Conservation (phyloP, 1,284 basidiomycete species). For the Omphalotus olearius region DNA sequence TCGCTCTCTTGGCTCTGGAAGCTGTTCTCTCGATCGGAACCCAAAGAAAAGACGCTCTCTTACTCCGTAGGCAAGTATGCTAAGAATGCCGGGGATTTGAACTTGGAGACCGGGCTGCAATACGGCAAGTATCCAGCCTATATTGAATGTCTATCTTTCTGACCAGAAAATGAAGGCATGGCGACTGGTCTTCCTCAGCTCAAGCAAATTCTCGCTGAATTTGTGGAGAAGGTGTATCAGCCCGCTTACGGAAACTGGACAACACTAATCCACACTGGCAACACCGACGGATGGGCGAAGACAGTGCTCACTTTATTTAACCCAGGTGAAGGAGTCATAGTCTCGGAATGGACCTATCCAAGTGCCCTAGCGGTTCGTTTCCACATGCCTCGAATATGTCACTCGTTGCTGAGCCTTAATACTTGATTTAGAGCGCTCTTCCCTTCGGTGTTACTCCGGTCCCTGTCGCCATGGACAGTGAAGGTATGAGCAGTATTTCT, state of each 20-base stretch:
- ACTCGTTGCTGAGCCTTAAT: background rate
- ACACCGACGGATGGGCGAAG: conserved; percentile 74
- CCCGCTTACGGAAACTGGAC: conserved; percentile 70
- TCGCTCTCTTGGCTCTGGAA: conserved; percentile 64
- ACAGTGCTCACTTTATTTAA: conserved; percentile 58
- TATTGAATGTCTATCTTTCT: background rate
- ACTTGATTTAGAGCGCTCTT: conserved; percentile 24
- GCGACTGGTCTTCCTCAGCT: conserved; percentile 52
- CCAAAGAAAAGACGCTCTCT: conserved; percentile 41
- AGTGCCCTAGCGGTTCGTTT: conserved; percentile 34
- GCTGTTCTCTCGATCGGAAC: conserved; percentile 43
- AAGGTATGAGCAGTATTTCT: conserved; percentile 64
- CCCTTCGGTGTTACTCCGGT: conserved; percentile 51
- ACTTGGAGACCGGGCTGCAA: conserved; percentile 68
- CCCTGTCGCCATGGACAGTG: conserved; percentile 66
- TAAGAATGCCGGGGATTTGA: conserved; percentile 44
- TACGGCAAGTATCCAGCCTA: conserved; percentile 35
- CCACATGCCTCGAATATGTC: background rate
- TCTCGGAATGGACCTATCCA: conserved; percentile 73
- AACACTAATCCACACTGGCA: conserved; percentile 64
- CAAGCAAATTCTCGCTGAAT: conserved; percentile 51
- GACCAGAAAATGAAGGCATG: conserved; percentile 29
- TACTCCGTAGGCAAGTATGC: conserved; percentile 64
- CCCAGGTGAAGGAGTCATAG: conserved; percentile 67
- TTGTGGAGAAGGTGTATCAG: conserved; percentile 58